Base-by-base conservation (phyloP, 441 rosid species). In the Sinapis alba region DNA sequence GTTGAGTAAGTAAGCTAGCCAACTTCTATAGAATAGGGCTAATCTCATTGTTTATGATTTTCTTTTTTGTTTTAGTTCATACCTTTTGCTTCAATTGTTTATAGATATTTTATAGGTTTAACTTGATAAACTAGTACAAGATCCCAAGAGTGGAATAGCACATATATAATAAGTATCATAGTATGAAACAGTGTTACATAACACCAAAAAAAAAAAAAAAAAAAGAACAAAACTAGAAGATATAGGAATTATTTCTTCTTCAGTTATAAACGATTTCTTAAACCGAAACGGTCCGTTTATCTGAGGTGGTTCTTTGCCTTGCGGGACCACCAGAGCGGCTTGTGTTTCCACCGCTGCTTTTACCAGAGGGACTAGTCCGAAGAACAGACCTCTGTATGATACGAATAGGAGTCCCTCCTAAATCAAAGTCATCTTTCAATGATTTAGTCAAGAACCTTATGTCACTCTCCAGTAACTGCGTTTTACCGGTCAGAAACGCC, bases 341-440 rank as follows among this genome's bases (percentile, higher is more conserved):
- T 68, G 76, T 65, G 24, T 32, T 62, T 62, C 65, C 47, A 62
- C 72, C 63, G 63, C 69, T 45, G 12, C 72, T 74, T 15, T 56
- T 45, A 64, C 30, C 38, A 18, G 82, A 26, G 3, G 58, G 24
- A 19, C 58, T 51, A 7, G 62, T 78, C 71, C 86, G 78, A n/a
- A 83, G 57, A 72, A 86, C 81, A 11, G 68, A 74, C 36, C 98
- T 82, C 57, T 95, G 96, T 88, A 90, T 83, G 66, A 95, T 95
- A 67, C 99, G 84, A 65, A 95, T 89, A 0, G 98, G 98, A 83
- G 87, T 89, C 54, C 99, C 98, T 2, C 93, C 98, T 81, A 95
- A 74, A 58, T 93, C 90, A 7, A 95, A 95, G 74, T 95, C 99
- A 74, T 93, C 99, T 84, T 91, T 89, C 83, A 93, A 73, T n/a